Conservation (phyloP, 371 early-diverging fungal species). For the Mortierella sp. region DNA sequence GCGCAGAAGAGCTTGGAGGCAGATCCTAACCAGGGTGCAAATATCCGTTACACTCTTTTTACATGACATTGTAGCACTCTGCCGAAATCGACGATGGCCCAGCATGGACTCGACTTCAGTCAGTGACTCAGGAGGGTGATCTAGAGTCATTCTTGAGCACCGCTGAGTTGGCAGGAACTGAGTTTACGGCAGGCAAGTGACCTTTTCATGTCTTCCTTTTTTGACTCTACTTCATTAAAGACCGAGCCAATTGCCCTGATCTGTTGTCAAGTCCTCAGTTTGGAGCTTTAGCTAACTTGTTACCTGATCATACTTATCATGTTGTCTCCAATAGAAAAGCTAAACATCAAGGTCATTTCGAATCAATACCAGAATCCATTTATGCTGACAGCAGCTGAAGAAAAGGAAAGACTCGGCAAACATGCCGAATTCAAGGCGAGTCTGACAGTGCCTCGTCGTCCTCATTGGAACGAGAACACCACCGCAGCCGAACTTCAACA, state of each 20-base stretch:
- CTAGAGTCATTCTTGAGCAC: constrained; percentile 94
- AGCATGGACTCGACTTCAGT: constrained; percentile 89
- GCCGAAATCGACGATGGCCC: constrained; percentile 87
- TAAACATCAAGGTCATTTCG: constrained; percentile 88
- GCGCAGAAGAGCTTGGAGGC: no score
- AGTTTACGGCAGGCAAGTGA: constrained; percentile 89
- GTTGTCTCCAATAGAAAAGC: constrained; percentile 64
- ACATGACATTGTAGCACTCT: constrained; percentile 73
- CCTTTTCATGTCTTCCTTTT: background rate
- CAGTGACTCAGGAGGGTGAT: constrained; percentile 97
- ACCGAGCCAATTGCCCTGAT: background rate
- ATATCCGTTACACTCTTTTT: no score
- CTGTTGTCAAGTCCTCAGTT: background rate
- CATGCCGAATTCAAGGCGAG: constrained; percentile 79
- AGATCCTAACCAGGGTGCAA: no score
- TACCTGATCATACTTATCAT: background rate
- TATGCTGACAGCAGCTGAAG: constrained; percentile 82
- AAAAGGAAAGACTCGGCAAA: constrained; percentile 73
- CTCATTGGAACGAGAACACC: constrained; percentile 90
- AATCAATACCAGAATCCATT: constrained; percentile 83
- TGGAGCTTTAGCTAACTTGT: background rate
- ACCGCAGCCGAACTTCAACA: constrained; percentile 85
- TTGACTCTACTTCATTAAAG: constrained; percentile 4
- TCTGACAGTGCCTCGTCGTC: constrained; percentile 89
- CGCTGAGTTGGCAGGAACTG: constrained; percentile 95